Evolutionary conservation across 2,329 filamentous ascomycete species (phyloP), one percentile per base, ranked within the genome.

Genomic region (Myriosclerotinia scirpicola): DNA sequence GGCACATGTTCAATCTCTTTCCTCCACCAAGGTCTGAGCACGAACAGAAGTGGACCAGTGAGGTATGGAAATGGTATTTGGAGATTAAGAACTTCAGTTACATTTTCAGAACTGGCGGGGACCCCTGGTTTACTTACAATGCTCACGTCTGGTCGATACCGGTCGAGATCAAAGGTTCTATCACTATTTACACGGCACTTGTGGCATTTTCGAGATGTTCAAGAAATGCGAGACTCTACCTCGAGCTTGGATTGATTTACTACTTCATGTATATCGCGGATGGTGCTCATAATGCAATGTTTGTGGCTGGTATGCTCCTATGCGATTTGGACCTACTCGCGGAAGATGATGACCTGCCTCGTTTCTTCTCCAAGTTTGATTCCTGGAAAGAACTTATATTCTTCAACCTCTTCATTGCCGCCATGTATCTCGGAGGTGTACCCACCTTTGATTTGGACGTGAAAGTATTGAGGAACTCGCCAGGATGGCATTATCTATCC

Each of bases 41-140:
- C 48, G 50, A 74, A 54, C 30, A 52, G 9, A 74, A 67, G 2
- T 74, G 67, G 54, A 62, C 68, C 15, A 70, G 70, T 3, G 73
- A 74, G 63, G 20, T 75, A 12, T 73, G 71, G 71, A 69, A 71
- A 17, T 76, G 73, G 73, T 76, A 76, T 54, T 36, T 48, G 68
- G 85, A 90, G 74, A 80, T 85, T 74, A 90, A 90, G 74, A 89
- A 89, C 75, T 90, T 88, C 78, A 90, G 83, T 76, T 90, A 88
- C 74, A 75, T 89, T 50, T 90, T 86, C 77, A 83, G 84, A 53
- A 80, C 80, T 9, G 85, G 85, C 8, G 84, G 83, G 1, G 78
- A 82, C 12, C 82, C 84, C 14, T 88, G 85, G 80, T 81, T 87
- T 65, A 77, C 77, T 15, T 85, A 85, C 77, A 86, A 87, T 71